A percentile compares a stretch with the other conserved stretches of the same genome.
Conservation (phyloP, 352 stramenopile species). For the Globisporangium splendens region DNA sequence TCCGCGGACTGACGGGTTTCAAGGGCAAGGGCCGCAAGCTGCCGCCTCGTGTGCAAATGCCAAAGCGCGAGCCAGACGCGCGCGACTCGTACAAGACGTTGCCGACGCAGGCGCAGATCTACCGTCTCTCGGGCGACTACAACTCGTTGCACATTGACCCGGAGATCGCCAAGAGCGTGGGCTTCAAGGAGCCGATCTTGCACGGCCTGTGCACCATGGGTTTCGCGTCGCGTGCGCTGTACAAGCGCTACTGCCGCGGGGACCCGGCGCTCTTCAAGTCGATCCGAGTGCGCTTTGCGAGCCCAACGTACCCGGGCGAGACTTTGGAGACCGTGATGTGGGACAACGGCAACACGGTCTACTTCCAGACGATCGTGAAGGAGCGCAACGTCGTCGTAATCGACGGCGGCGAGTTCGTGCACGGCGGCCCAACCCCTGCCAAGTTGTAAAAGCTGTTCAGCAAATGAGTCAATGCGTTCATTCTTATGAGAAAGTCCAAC, state of each 20-base stretch:
- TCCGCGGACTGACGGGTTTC: slow-evolving; percentile 76
- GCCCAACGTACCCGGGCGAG: slow-evolving; percentile 82
- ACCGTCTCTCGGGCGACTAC: slow-evolving; percentile 94
- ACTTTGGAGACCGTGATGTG: slow-evolving; percentile 86
- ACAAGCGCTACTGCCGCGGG: slow-evolving; percentile 73
- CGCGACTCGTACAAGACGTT: slow-evolving; percentile 62
- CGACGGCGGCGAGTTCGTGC: slow-evolving; percentile 77
- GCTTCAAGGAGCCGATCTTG: slow-evolving; percentile 87
- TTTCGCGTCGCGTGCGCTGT: slow-evolving; percentile 72
- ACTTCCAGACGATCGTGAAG: slow-evolving; percentile 74
- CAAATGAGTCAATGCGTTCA: too few species aligned
- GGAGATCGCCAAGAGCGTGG: slow-evolving; percentile 67
- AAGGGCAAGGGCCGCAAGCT: slow-evolving; percentile 62
- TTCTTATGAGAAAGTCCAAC: not conserved
- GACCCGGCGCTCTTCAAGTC: slow-evolving; percentile 74
- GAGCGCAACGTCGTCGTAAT: slow-evolving; percentile 76
- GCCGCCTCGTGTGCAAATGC: slow-evolving; percentile 69
- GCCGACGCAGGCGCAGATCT: slow-evolving; percentile 83
- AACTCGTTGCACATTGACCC: slow-evolving; percentile 94
- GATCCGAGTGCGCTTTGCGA: slow-evolving; percentile 87
- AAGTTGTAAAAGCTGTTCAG: too few species aligned
- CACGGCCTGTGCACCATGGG: slow-evolving; percentile 94
- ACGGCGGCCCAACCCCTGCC: slow-evolving; percentile 14
- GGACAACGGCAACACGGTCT: slow-evolving; percentile 46
- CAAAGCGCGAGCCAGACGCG: slow-evolving; percentile 65